Percentiles rank a stretch among this genome's conserved stretches.
Conservation (phyloP, 345 rosid species). For the Rhodomyrtus tomentosa region DNA sequence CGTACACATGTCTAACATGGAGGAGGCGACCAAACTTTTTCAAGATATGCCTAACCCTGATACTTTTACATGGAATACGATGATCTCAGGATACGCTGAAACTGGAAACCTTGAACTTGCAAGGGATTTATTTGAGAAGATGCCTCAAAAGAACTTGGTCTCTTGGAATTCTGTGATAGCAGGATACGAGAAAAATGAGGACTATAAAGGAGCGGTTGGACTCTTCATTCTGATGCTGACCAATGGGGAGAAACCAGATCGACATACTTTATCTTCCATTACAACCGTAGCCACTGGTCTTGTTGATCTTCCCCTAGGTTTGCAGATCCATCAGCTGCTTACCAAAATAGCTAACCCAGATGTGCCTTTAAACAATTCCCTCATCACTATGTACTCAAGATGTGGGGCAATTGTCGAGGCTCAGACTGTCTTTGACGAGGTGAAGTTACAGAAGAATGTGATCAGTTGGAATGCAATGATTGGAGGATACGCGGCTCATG, state of each 20-base stretch:
- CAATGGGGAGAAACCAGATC: slow-evolving; percentile 56
- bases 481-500: slow-evolving; percentile 72
- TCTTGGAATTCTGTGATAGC: slow-evolving; percentile 75
- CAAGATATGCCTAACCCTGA: slow-evolving; percentile 42
- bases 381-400: slow-evolving; percentile 59
- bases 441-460: slow-evolving; percentile 37
- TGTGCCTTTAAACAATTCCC: slow-evolving; percentile 45
- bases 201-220: slow-evolving; percentile 35
- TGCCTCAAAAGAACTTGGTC: slow-evolving; percentile 39
- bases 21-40: slow-evolving; percentile 47
- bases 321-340: slow-evolving; percentile 60
- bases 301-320: slow-evolving; percentile 48
- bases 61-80: slow-evolving; percentile 46
- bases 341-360: slow-evolving; percentile 39
- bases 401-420: slow-evolving; percentile 57
- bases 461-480: slow-evolving; percentile 85
- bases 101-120: slow-evolving; percentile 30
- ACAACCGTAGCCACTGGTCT: slow-evolving; percentile 47
- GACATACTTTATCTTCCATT: slow-evolving; percentile 59
- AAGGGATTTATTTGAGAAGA: slow-evolving; percentile 34
- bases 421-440: slow-evolving; percentile 28
- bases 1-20: slow-evolving; percentile 28
- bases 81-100: slow-evolving; percentile 49
- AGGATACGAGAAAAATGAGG: slow-evolving; percentile 46
- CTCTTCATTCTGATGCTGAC: slow-evolving; percentile 42